A percentile compares a stretch with the other conserved stretches of the same genome.
Evolutionary conservation across 805 yeast species (phyloP).

Genomic region (Pichia occidentalis): DNA sequence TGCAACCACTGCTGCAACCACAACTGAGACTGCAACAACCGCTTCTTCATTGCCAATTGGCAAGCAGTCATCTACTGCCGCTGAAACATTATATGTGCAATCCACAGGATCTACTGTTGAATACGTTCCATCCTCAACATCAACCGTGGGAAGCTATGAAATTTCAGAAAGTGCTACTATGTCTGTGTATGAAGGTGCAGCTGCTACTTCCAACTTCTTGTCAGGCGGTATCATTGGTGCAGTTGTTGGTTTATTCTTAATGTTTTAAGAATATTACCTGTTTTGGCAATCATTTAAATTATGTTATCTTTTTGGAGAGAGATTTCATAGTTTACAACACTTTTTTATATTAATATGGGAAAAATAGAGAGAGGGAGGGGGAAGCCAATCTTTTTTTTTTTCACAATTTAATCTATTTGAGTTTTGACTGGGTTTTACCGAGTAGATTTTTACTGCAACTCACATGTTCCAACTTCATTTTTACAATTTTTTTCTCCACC

Average conservation of each 20-base stretch:
- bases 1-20: neutral
- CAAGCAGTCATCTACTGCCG: conserved; percentile 4
- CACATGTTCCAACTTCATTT: conserved; percentile 14
- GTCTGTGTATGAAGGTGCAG: conserved; percentile 16
- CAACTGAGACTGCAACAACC: neutral
- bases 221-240: conserved; percentile 10
- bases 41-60: neutral
- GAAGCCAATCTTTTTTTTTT: conserved; percentile 3
- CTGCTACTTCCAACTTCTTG: conserved; percentile 12
- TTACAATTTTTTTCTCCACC: neutral
- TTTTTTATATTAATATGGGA: conserved; percentile 1
- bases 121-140: conserved; percentile 5
- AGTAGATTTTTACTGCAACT: too few relatives aligned
- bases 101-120: conserved; percentile 4
- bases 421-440: too few relatives aligned
- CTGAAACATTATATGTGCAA: neutral
- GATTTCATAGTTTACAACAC: conserved; percentile 3
- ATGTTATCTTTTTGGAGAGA: conserved; percentile 10
- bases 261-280: conserved; percentile 7
- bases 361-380: conserved; percentile 13
- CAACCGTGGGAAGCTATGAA: conserved; percentile 7
- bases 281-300: too few relatives aligned
- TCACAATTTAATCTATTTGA: neutral
- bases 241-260: conserved; percentile 5
- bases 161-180: conserved; percentile 9